These are phyloP conservation scores for Termitomyces sp. DNA, from an alignment of 768 basidiomycete species.

Conservation along the genomic window DNA sequence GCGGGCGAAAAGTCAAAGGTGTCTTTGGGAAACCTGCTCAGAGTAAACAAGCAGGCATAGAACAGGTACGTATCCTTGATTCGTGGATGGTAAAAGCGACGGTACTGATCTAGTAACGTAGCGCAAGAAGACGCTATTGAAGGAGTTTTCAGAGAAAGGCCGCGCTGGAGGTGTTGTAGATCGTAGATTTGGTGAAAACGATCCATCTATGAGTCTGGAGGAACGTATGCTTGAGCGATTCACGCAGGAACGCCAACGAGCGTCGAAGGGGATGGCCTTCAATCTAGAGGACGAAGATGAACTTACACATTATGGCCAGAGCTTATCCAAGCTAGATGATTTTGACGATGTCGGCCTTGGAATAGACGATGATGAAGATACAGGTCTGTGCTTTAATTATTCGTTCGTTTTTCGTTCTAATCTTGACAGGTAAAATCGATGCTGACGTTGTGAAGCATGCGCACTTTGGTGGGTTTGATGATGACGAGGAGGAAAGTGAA, in stretches of 20 bases:
- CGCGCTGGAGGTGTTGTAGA: constrained; percentile 89
- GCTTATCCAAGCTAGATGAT: constrained; percentile 78
- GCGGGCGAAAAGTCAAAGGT: constrained; percentile 83
- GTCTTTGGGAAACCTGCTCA: constrained; percentile 77
- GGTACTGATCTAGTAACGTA: constrained; percentile 23
- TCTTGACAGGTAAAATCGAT: constrained; percentile 57
- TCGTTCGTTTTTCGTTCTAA: neutral
- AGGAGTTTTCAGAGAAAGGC: constrained; percentile 78
- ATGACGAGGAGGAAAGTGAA: constrained; percentile 53
- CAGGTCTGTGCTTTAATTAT: constrained; percentile 25
- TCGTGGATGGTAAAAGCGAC: neutral
- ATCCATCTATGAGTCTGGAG: constrained; percentile 88
- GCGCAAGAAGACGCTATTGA: constrained; percentile 85
- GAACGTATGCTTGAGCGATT: constrained; percentile 97
- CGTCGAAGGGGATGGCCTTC: constrained; percentile 73
- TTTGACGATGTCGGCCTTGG: constrained; percentile 68
- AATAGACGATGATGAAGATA: constrained; percentile 49
- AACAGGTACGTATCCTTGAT: constrained; percentile 53
- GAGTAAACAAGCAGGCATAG: constrained; percentile 87
- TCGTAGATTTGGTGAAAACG: constrained; percentile 93
- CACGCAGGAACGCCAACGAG: constrained; percentile 80
- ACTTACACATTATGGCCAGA: constrained; percentile 88
- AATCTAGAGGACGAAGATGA: constrained; percentile 92
- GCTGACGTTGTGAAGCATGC: constrained; percentile 55
- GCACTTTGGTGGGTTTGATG: constrained; percentile 88